These are phyloP conservation scores for Primulina eburnea DNA, from an alignment of 257 asterid genomes.

Conservation along the genomic window DNA sequence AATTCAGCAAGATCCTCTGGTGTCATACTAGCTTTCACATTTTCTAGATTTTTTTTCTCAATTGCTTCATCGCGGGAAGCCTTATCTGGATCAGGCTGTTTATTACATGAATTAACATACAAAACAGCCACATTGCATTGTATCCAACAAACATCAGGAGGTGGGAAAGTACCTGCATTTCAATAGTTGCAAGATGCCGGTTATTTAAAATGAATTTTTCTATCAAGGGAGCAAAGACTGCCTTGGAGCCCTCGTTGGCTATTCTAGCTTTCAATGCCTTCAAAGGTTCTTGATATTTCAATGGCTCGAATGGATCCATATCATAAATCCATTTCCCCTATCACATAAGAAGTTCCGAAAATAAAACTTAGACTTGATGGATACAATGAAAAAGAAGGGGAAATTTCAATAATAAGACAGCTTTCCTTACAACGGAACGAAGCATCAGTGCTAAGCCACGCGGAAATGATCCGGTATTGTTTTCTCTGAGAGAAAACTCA, in stretches of 20 bases:
- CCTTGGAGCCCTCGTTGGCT: slow-evolving; percentile 86
- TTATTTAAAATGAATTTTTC: slow-evolving; percentile 75
- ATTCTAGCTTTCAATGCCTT: slow-evolving; percentile 85
- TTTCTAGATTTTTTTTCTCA: slow-evolving; percentile 70
- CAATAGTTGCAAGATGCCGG: slow-evolving; percentile 79
- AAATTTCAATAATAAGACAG: slow-evolving; percentile 21
- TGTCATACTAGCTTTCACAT: slow-evolving; percentile 83
- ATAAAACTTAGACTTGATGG: slow-evolving; percentile 24
- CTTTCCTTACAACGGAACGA: slow-evolving; percentile 70
- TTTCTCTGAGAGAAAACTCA: slow-evolving; percentile 96
- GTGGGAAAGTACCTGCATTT: slow-evolving; percentile 74
- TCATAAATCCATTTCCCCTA: slow-evolving; percentile 99
- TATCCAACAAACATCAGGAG: slow-evolving; percentile 24
- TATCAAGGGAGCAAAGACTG: slow-evolving; percentile 89
- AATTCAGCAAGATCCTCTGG: slow-evolving; percentile 95
- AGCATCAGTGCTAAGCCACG: slow-evolving; percentile 98
- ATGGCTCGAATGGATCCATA: slow-evolving; percentile 92
- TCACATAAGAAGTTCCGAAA: slow-evolving; percentile 21
- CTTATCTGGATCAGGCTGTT: slow-evolving; percentile 94
- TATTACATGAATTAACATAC: slow-evolving; percentile 29
- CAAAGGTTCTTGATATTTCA: slow-evolving; percentile 82
- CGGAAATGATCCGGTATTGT: slow-evolving; percentile 97
- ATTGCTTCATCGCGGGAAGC: slow-evolving; percentile 81
- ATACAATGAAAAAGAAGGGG: not conserved
- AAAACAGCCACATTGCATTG: slow-evolving; percentile 12